These are phyloP conservation scores for Tanacetum coccineum DNA, from an alignment of 129 eudicot genomes.

Conservation along the genomic window DNA sequence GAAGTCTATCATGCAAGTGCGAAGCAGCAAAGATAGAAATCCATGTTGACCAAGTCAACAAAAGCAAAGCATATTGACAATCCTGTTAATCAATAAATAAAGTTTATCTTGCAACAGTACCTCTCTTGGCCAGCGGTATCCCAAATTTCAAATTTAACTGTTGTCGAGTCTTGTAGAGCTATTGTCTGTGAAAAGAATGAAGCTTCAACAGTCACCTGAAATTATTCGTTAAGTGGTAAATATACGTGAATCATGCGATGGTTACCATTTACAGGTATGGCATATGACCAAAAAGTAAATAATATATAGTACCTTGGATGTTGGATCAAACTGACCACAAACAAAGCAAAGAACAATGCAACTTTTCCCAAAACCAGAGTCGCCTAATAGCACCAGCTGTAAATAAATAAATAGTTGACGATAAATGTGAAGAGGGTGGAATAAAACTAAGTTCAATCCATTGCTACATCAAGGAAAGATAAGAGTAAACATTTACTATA, in stretches of 20 bases:
- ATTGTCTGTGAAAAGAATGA: constrained; percentile 95
- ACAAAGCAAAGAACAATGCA: constrained; percentile 99
- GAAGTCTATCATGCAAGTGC: too few species aligned
- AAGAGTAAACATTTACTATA: too few species aligned
- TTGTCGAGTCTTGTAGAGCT: constrained; percentile 89
- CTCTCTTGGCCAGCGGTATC: constrained; percentile 99
- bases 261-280: too few species aligned
- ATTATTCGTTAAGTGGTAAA: constrained; percentile 11
- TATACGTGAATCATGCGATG: not conserved
- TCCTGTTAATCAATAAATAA: too few species aligned
- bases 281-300: too few species aligned
- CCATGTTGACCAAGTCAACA: not conserved
- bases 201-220: constrained; percentile 95
- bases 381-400: constrained; percentile 95
- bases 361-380: constrained; percentile 98
- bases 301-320: too few species aligned
- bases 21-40: not conserved
- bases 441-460: too few species aligned
- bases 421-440: not conserved
- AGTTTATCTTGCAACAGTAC: constrained; percentile 27
- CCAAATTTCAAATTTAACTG: constrained; percentile 97
- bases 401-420: constrained; percentile 21
- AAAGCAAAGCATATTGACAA: constrained; percentile 4
- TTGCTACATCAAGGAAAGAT: too few species aligned
- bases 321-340: too few species aligned